These are phyloP conservation scores for Albatrellus ellisii DNA, from an alignment of 768 basidiomycete species.

Conservation along the genomic window DNA sequence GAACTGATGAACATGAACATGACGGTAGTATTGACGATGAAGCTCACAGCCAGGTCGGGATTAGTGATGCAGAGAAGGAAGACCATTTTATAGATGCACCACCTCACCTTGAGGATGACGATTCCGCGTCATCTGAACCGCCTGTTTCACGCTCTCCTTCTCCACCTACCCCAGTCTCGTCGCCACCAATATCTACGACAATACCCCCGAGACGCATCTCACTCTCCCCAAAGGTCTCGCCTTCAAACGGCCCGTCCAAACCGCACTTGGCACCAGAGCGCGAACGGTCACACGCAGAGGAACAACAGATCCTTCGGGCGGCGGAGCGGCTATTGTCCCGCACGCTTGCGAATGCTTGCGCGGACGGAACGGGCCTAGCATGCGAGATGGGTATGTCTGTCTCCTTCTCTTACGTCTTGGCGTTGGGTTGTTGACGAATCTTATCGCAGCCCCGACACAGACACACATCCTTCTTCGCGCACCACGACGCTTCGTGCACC, in stretches of 20 bases:
- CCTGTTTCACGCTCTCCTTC: neutral
- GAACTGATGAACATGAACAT: slow-evolving; percentile 3
- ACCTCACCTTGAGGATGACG: neutral
- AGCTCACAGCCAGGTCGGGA: neutral
- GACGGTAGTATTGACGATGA: slow-evolving; percentile 4
- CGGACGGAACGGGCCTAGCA: slow-evolving; percentile 29
- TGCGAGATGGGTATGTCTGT: slow-evolving; percentile 25
- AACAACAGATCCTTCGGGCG: slow-evolving; percentile 21
- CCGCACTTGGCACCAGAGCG: slow-evolving; percentile 3
- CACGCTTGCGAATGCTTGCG: slow-evolving; percentile 30
- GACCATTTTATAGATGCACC: neutral
- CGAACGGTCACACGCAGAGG: slow-evolving; percentile 18
- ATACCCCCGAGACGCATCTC: slow-evolving; percentile 8
- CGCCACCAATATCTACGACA: slow-evolving; percentile 8
- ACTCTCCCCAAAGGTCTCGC: slow-evolving; percentile 7
- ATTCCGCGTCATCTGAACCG: neutral
- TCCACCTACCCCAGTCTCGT: slow-evolving; percentile 20
- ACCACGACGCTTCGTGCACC: slow-evolving; percentile 32
- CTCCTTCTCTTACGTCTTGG: neutral
- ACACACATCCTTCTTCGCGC: slow-evolving; percentile 34
- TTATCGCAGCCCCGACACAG: slow-evolving; percentile 30
- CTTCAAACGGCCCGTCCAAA: neutral
- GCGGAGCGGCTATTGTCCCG: slow-evolving; percentile 32
- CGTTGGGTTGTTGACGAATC: neutral
- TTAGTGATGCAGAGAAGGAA: neutral